Conservation (phyloP, 73 alveolate genomes). For the Paramecium caudatum region DNA sequence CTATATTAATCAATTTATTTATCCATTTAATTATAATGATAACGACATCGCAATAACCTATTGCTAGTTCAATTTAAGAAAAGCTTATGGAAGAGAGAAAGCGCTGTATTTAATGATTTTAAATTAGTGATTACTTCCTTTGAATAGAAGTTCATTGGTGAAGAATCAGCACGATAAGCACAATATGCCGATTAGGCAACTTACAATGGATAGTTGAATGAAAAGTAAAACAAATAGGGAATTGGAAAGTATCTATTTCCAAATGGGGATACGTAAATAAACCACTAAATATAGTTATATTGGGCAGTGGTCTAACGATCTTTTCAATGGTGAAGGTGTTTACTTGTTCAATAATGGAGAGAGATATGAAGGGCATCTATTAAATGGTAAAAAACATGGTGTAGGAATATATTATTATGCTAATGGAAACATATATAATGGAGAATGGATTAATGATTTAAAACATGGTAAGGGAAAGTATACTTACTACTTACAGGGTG, state of each 20-base stretch:
- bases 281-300: not conserved
- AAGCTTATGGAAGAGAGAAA: conserved; percentile 43
- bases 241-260: conserved; percentile 62
- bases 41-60: conserved; percentile 18
- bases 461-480: conserved; percentile 78
- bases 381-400: conserved; percentile 76
- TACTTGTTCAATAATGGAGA: conserved; percentile 74
- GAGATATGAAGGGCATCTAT: conserved; percentile 74
- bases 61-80: conserved; percentile 30
- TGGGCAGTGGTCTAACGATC: conserved; percentile 76
- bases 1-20: conserved; percentile 27
- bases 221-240: conserved; percentile 25
- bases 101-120: conserved; percentile 16
- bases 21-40: conserved; percentile 37
- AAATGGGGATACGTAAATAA: conserved; percentile 57
- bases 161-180: conserved; percentile 43
- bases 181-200: conserved; percentile 47
- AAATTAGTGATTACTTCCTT: conserved; percentile 33
- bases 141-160: conserved; percentile 40
- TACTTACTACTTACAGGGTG: conserved; percentile 27
- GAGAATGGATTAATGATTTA: conserved; percentile 75
- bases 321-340: conserved; percentile 74
- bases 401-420: conserved; percentile 72
- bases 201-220: conserved; percentile 53
- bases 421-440: conserved; percentile 66